Evolutionary conservation across 2,329 filamentous ascomycete genomes (phyloP).

Genomic region (Truncatella angustata): DNA sequence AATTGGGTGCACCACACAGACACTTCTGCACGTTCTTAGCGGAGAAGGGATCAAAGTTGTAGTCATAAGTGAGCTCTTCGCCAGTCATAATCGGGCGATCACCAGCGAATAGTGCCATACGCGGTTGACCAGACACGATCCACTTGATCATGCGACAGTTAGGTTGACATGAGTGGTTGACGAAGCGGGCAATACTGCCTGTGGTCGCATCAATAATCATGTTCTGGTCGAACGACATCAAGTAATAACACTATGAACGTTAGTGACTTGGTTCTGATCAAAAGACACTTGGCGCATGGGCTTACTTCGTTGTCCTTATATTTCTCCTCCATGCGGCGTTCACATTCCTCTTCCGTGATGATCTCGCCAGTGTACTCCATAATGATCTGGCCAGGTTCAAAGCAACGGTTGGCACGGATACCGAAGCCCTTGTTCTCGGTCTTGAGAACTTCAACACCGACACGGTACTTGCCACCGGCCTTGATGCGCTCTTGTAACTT

Average conservation of each 20-base stretch:
- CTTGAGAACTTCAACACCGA: constrained; percentile 94
- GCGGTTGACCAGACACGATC: constrained; percentile 88
- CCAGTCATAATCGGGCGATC: constrained; percentile 88
- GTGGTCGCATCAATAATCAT: constrained; percentile 98
- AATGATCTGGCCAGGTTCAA: constrained; percentile 88
- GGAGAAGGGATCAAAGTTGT: constrained; percentile 70
- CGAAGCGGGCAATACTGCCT: constrained; percentile 93
- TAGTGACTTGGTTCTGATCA: constrained; percentile 12
- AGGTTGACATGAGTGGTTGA: constrained; percentile 95
- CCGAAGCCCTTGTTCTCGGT: constrained; percentile 86
- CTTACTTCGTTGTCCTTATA: constrained; percentile 92
- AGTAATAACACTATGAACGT: constrained; percentile 77
- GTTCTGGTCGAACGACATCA: constrained; percentile 98
- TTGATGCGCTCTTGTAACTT: constrained; percentile 73
- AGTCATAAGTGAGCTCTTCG: constrained; percentile 94
- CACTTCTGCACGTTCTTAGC: constrained; percentile 67
- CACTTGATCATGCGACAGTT: constrained; percentile 99
- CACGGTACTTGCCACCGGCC: constrained; percentile 79
- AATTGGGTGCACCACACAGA: constrained; percentile 62
- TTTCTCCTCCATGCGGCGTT: constrained; percentile 85
- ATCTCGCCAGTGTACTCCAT: constrained; percentile 98
- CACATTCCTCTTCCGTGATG: constrained; percentile 91
- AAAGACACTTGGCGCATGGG: constrained; percentile 11
- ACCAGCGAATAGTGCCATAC: constrained; percentile 95
- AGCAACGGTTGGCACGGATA: constrained; percentile 85